Percentiles rank a stretch among this genome's conserved stretches.
These are phyloP conservation scores for Berkeleyomyces basicola DNA, from an alignment of 2,329 filamentous ascomycete genomes.

Conservation along the genomic window DNA sequence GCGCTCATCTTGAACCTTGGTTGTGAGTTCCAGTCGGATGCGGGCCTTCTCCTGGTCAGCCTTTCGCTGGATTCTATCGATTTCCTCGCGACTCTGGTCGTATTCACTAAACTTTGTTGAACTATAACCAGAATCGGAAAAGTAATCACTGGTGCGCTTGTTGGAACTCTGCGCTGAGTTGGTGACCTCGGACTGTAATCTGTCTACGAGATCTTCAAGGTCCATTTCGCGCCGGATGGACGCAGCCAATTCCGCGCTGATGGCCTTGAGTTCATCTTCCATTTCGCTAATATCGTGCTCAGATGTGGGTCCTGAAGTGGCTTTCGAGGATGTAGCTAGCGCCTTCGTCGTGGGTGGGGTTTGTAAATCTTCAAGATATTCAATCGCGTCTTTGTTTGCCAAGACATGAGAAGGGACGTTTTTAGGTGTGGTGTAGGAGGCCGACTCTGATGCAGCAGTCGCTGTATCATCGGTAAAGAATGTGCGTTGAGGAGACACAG, in stretches of 20 bases:
- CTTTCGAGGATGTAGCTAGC: not conserved
- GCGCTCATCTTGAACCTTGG: constrained; percentile 77
- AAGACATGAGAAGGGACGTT: constrained; percentile 25
- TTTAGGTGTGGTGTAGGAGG: constrained; percentile 19
- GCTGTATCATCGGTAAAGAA: constrained; percentile 22
- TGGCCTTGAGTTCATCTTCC: constrained; percentile 85
- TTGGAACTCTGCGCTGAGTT: constrained; percentile 35
- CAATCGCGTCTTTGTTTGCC: constrained; percentile 25
- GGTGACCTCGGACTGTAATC: constrained; percentile 61
- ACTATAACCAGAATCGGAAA: constrained; percentile 86
- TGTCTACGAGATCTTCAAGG: constrained; percentile 81
- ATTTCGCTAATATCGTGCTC: constrained; percentile 59
- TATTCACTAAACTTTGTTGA: constrained; percentile 60
- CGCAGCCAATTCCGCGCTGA: constrained; percentile 78
- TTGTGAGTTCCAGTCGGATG: constrained; percentile 67
- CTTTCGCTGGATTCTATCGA: constrained; percentile 67
- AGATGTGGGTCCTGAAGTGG: constrained; percentile 23
- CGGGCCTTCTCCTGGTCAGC: constrained; percentile 85
- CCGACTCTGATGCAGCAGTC: constrained; percentile 16
- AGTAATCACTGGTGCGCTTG: constrained; percentile 88
- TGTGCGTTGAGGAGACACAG: constrained; percentile 28
- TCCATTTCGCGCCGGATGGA: constrained; percentile 96
- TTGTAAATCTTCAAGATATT: constrained; percentile 36
- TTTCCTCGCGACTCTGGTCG: constrained; percentile 48
- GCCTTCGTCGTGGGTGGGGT: constrained; percentile 25